Evolutionary conservation across 2,329 filamentous ascomycete species (phyloP), one percentile per base, ranked within the genome.

Genomic region (Cladosporium oxysporum): DNA sequence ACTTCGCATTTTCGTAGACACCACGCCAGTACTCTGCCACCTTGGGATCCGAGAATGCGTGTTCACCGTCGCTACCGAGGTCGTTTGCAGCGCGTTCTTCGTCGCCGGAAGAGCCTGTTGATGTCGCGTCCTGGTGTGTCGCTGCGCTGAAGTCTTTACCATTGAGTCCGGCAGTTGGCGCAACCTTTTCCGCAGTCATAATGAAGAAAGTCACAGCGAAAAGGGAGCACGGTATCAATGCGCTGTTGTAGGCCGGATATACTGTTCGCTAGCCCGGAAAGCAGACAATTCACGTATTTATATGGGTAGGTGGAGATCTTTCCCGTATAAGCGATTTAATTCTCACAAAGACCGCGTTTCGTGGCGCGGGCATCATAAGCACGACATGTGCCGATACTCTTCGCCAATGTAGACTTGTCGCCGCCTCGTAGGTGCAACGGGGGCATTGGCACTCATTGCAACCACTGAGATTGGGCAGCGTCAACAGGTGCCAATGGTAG

Each of bases 1-100:
- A 79, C 75, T 76, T 68, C 1, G 84, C 83, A 10, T 82, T 81
- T 66, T 87, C 83, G 66, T 86, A 87, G 11, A 85, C 72, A 10
- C 76, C 74, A 1, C 79, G 77, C 81, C 84, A 87, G 68, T 83
- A 80, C 23, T 83, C 80, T 2, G 84, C 83, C 1, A 83, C 76
- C 1, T 78, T 76, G 2, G 83, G 80, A 53, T 86, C 82, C 0
- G 79, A 77, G 69, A 87, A 87, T 2, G 67, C 68, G 63, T 72
- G 70, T 33, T 55, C 28, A 33, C 52, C 28, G n/a, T 33, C n/a
- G 26, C 52, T 33, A 11, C 31, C 52, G 8, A 33, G 29, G 31
- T 55, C 52, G 14, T 33, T 55, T 29, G 52, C 28, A 31, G 26
- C 52, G 28, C 16, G 18, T 12, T 58, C 55, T 23, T 58, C 31